Conservation (phyloP, 352 stramenopile genomes). For the Phytophthora pisi region DNA sequence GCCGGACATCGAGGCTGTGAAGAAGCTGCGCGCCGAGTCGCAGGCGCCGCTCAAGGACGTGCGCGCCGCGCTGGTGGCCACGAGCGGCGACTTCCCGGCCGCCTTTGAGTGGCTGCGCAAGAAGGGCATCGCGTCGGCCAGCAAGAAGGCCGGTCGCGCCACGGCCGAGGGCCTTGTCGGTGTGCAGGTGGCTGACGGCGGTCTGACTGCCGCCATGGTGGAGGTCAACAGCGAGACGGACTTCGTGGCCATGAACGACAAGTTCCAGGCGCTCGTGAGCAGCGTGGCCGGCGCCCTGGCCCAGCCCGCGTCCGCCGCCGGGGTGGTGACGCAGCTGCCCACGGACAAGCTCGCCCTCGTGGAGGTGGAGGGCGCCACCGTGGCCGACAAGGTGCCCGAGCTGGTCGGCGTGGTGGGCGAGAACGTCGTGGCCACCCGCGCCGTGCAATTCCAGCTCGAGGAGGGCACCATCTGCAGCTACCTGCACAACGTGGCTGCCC, state of each 20-base stretch:
- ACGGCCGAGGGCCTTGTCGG: slow-evolving; percentile 81
- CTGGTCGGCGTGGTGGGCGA: slow-evolving; percentile 87
- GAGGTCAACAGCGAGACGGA: slow-evolving; percentile 96
- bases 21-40: slow-evolving; percentile 86
- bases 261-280: slow-evolving; percentile 83
- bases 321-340: slow-evolving; percentile 39
- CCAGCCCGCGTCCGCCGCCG: slow-evolving; percentile 21
- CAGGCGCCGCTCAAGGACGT: slow-evolving; percentile 90
- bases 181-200: slow-evolving; percentile 50
- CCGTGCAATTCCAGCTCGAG: slow-evolving; percentile 68
- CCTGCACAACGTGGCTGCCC: slow-evolving; percentile 79
- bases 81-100: slow-evolving; percentile 78
- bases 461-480: slow-evolving; percentile 86
- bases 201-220: slow-evolving; percentile 72
- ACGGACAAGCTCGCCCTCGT: slow-evolving; percentile 52
- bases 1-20: slow-evolving; percentile 85
- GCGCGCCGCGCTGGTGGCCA: slow-evolving; percentile 85
- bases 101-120: slow-evolving; percentile 91
- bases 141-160: slow-evolving; percentile 75
- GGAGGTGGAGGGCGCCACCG: slow-evolving; percentile 58
- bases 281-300: slow-evolving; percentile 57
- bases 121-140: slow-evolving; percentile 85
- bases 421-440: slow-evolving; percentile 84
- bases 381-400: slow-evolving; percentile 77
- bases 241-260: slow-evolving; percentile 94